Evolutionary conservation across 495 filamentous ascomycete genomes (phyloP).

Genomic region (Emericellopsis terricola): DNA sequence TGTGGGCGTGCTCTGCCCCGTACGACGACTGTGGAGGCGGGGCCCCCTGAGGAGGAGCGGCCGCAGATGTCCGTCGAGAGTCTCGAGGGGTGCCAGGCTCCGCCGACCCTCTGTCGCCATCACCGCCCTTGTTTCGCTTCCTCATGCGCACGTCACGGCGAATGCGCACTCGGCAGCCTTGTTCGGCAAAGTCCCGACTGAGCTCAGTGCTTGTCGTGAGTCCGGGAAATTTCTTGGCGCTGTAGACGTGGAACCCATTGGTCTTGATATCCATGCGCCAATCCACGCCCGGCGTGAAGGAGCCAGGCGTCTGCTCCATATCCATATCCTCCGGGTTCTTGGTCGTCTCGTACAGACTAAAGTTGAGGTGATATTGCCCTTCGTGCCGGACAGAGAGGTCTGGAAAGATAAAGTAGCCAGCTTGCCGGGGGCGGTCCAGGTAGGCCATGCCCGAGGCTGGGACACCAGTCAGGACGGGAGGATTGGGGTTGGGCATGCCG

Average conservation of each 20-base stretch:
- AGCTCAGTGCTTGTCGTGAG: conserved; percentile 77
- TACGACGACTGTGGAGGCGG: too few relatives aligned
- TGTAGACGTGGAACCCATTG: conserved; percentile 72
- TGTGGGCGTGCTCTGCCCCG: too few relatives aligned
- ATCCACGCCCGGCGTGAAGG: conserved; percentile 12
- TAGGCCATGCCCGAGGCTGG: conserved; percentile 96
- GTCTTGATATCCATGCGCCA: conserved; percentile 79
- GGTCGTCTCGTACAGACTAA: conserved; percentile 82
- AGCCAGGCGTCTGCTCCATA: conserved; percentile 12
- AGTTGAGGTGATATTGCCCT: conserved; percentile 72
- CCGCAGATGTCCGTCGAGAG: too few relatives aligned
- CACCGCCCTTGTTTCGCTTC: conserved; percentile 63
- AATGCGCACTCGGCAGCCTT: conserved; percentile 93
- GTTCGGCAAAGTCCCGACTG: conserved; percentile 84
- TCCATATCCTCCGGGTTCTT: conserved; percentile 49
- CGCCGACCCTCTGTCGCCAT: too few relatives aligned
- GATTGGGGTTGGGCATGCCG: conserved; percentile 42
- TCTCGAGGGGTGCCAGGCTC: too few relatives aligned
- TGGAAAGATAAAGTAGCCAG: conserved; percentile 96
- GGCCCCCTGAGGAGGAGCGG: too few relatives aligned
- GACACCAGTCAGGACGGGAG: conserved; percentile 83
- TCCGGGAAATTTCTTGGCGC: conserved; percentile 97
- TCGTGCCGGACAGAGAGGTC: conserved; percentile 95
- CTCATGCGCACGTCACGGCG: conserved; percentile 95
- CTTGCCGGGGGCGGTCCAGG: conserved; percentile 74